These are phyloP conservation scores for Syzygium syzygioides DNA, from an alignment of 441 rosid genomes.

Conservation along the genomic window DNA sequence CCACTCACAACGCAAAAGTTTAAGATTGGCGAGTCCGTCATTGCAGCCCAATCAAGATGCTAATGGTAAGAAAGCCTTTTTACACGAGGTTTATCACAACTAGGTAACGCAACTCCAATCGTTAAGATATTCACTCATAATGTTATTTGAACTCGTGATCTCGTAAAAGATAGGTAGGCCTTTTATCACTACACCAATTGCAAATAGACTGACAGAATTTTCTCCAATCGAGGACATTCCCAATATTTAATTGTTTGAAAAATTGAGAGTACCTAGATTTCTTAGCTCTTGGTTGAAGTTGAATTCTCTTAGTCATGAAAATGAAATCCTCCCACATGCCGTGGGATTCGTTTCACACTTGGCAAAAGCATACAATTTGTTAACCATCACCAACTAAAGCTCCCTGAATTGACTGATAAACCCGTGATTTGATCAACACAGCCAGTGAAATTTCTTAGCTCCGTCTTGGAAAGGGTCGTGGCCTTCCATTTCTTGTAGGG, in stretches of 20 bases:
- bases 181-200: not conserved
- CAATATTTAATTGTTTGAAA: not conserved
- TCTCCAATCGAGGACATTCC: not conserved
- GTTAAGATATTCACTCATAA: not conserved
- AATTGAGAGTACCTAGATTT: not conserved
- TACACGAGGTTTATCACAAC: rapidly evolving
- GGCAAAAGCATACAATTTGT: not conserved
- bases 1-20: no score
- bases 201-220: no score
- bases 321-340: not conserved
- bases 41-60: no score
- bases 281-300: not conserved
- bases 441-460: not conserved
- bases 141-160: rapidly evolving
- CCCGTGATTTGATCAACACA: not conserved
- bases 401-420: not conserved
- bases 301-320: not conserved
- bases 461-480: not conserved
- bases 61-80: no score
- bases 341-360: not conserved
- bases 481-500: not conserved
- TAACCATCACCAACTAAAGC: not conserved
- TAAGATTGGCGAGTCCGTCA: no score
- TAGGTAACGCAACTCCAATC: no score
- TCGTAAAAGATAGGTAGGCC: rapidly evolving